These are phyloP conservation scores for Suillus cothurnatus DNA, from an alignment of 768 basidiomycete genomes.

Conservation along the genomic window DNA sequence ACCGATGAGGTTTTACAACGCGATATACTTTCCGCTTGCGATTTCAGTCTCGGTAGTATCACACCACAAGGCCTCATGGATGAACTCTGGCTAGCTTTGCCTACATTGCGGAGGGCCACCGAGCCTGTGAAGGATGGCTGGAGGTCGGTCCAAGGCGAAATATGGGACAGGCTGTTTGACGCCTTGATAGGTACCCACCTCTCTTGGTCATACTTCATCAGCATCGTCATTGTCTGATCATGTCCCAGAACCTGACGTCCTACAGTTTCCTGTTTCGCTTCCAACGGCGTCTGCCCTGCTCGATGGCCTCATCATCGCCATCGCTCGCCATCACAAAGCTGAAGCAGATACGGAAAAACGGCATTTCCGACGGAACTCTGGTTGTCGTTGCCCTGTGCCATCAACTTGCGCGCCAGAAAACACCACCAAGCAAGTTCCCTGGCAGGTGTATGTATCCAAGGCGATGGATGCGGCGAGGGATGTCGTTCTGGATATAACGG, in stretches of 20 bases:
- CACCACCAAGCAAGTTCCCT: too few relatives aligned
- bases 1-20: constrained; percentile 52
- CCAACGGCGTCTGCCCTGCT: constrained; percentile 55
- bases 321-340: too few relatives aligned
- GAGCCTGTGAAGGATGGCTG: constrained; percentile 41
- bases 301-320: too few relatives aligned
- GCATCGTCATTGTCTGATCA: background rate
- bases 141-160: constrained; percentile 44
- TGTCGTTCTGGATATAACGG: too few relatives aligned
- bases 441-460: too few relatives aligned
- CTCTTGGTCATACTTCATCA: background rate
- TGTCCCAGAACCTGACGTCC: constrained; percentile 50
- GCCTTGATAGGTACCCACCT: constrained; percentile 39
- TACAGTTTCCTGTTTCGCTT: constrained; percentile 53
- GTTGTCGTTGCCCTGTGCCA: too few relatives aligned
- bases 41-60: constrained; percentile 53
- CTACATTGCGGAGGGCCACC: constrained; percentile 50
- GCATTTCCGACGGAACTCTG: too few relatives aligned
- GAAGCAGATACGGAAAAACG: too few relatives aligned
- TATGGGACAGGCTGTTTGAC: constrained; percentile 54
- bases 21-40: constrained; percentile 50
- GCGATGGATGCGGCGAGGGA: too few relatives aligned
- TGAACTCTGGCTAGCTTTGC: constrained; percentile 59
- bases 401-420: too few relatives aligned
- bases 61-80: constrained; percentile 53